Percentiles rank a stretch among this genome's conserved stretches.
Evolutionary conservation across 257 asterid species (phyloP).

Genomic region (Gynochthodes officinalis): DNA sequence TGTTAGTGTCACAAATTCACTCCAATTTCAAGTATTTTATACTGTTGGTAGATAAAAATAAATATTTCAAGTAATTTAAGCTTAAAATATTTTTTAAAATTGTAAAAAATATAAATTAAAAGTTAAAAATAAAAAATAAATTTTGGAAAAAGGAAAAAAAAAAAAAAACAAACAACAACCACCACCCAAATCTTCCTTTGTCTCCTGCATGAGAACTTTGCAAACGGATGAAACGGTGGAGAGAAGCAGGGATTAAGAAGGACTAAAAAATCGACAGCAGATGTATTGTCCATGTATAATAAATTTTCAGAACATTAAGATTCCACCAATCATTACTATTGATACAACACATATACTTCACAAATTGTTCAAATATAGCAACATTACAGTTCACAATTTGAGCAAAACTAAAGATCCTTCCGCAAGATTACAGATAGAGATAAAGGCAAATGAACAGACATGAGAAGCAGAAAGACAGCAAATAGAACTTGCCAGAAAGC

Average conservation of each 20-base stretch:
- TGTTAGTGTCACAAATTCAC: not conserved
- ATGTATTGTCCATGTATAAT: not conserved
- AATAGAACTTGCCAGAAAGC: conserved; percentile 64
- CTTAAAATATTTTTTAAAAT: no score
- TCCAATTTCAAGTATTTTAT: not conserved
- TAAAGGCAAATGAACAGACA: not conserved
- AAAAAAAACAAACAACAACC: no score
- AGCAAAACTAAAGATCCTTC: conserved; percentile 8
- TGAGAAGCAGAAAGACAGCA: conserved; percentile 6
- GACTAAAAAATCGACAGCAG: not conserved
- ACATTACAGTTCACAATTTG: not conserved
- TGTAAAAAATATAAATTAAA: no score
- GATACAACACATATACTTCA: not conserved
- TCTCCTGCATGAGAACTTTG: not conserved
- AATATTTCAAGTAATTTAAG: no score
- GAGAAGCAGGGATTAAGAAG: conserved; percentile 2
- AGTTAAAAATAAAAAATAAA: no score
- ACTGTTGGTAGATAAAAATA: not conserved
- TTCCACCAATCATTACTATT: not conserved
- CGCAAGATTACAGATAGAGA: not conserved
- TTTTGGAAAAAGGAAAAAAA: not conserved
- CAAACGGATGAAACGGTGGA: not conserved
- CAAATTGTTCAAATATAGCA: not conserved
- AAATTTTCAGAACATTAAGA: not conserved
- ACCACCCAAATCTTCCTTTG: not conserved